These are phyloP conservation scores for Inga laurina DNA, from an alignment of 306 rosid genomes.

Conservation along the genomic window DNA sequence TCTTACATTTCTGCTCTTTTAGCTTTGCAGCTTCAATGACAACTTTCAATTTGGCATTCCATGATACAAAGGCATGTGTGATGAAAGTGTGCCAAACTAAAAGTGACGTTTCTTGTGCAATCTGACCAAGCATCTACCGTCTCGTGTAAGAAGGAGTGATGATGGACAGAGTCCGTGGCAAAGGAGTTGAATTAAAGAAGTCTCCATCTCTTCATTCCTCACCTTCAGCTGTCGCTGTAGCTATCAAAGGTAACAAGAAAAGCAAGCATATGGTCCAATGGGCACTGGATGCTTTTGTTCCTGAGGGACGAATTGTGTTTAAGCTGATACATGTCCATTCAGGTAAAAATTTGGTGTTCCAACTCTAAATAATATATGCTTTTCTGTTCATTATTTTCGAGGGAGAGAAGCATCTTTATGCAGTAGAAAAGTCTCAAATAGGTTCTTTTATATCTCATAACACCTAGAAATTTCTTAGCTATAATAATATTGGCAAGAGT, in stretches of 20 bases:
- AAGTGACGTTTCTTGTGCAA: not conserved
- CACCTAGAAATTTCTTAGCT: not conserved
- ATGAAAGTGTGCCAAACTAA: not conserved
- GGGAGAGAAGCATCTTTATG: not conserved
- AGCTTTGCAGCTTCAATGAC: not conserved
- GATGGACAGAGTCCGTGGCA: slow-evolving; percentile 47
- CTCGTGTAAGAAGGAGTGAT: slow-evolving; percentile 24
- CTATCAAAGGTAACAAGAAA: slow-evolving; percentile 75
- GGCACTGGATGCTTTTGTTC: slow-evolving; percentile 82
- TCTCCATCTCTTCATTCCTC: slow-evolving; percentile 38
- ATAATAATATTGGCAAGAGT: slow-evolving; percentile 5
- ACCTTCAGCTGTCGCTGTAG: slow-evolving; percentile 63
- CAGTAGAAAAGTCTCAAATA: slow-evolving; percentile 10
- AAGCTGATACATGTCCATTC: slow-evolving; percentile 76
- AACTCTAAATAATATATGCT: slow-evolving; percentile 67
- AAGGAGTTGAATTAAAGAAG: slow-evolving; percentile 24
- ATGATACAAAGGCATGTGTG: not conserved
- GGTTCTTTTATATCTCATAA: not conserved
- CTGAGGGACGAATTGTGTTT: slow-evolving; percentile 63
- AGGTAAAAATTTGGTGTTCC: slow-evolving; percentile 62
- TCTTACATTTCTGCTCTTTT: not conserved
- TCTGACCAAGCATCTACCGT: slow-evolving; percentile 26
- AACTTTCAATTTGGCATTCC: not conserved
- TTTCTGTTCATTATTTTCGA: slow-evolving; percentile 7
- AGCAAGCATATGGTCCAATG: slow-evolving; percentile 76